phyloP scores from a whole-genome alignment of 179 eudicot genomes.

The Silene coronaria region DNA sequence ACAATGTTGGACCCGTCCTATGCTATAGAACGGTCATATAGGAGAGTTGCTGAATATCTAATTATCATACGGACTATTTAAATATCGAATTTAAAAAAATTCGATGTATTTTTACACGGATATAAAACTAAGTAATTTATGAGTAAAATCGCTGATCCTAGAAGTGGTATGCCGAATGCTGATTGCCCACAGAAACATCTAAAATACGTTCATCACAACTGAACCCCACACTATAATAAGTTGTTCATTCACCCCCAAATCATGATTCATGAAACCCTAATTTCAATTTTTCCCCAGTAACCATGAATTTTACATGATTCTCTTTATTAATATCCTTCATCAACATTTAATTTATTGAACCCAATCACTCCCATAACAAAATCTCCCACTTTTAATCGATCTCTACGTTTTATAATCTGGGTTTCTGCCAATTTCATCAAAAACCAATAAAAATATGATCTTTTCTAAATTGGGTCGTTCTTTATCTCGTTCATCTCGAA shows the following conservation, averaged over 20 bases:
- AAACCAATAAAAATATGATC: constrained; percentile 34
- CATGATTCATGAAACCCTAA: not conserved
- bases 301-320: too few species aligned
- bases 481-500: constrained; percentile 54
- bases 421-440: not conserved
- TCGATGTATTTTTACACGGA: too few species aligned
- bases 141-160: too few species aligned
- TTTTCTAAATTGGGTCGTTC: constrained; percentile 53
- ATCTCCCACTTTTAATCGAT: too few species aligned
- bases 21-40: too few species aligned
- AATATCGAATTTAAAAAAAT: too few species aligned
- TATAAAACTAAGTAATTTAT: too few species aligned
- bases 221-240: not conserved
- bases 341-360: not conserved
- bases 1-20: too few species aligned
- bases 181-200: not conserved
- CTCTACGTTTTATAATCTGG: constrained; percentile 1
- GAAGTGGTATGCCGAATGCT: too few species aligned
- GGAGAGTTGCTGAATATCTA: too few species aligned
- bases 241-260: not conserved
- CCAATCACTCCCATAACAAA: not conserved
- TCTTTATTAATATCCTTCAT: too few species aligned
- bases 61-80: too few species aligned
- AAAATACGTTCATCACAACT: not conserved
- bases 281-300: not conserved